A percentile compares a stretch with the other conserved stretches of the same genome.
phyloP scores from a whole-genome alignment of 225 moss, liverwort and hornwort genomes.

The Lunularia cruciata region DNA sequence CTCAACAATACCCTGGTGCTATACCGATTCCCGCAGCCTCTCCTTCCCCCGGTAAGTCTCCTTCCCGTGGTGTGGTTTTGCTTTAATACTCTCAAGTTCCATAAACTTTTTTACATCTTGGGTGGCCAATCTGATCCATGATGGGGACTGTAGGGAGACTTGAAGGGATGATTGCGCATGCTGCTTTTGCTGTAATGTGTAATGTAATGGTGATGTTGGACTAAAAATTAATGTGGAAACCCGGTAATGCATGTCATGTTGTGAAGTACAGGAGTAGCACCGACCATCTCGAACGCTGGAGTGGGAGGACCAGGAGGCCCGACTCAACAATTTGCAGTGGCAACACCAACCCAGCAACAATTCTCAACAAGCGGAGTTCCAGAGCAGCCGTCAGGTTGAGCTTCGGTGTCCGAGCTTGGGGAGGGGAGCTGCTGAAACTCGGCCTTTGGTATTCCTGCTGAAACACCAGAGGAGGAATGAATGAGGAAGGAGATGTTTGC shows the following conservation, averaged over 20 bases:
- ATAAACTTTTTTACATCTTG: too few species aligned
- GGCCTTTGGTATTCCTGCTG: slow-evolving; percentile 28
- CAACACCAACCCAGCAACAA: slow-evolving; percentile 48
- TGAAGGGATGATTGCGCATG: too few species aligned
- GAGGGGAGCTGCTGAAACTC: not conserved
- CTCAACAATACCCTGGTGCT: slow-evolving; percentile 76
- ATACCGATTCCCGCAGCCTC: slow-evolving; percentile 72
- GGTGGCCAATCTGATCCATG: too few species aligned
- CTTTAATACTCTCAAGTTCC: too few species aligned
- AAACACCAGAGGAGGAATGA: slow-evolving; percentile 7
- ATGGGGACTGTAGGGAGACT: too few species aligned
- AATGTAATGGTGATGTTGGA: not conserved
- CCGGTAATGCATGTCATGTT: slow-evolving; percentile 11
- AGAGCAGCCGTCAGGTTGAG: slow-evolving; percentile 52
- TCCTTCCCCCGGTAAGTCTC: slow-evolving; percentile 72
- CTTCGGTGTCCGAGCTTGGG: too few species aligned
- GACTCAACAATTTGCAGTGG: slow-evolving; percentile 41
- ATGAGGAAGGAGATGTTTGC: slow-evolving; percentile 12
- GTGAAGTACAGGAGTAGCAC: slow-evolving; percentile 46
- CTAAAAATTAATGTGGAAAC: slow-evolving; percentile 1
- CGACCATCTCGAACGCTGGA: slow-evolving; percentile 38
- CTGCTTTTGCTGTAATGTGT: too few species aligned
- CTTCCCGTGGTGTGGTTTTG: too few species aligned
- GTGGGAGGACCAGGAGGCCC: slow-evolving; percentile 42
- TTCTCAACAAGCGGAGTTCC: slow-evolving; percentile 46